Base-by-base conservation (phyloP, 257 asterid genomes). In the Solanum habrochaites region DNA sequence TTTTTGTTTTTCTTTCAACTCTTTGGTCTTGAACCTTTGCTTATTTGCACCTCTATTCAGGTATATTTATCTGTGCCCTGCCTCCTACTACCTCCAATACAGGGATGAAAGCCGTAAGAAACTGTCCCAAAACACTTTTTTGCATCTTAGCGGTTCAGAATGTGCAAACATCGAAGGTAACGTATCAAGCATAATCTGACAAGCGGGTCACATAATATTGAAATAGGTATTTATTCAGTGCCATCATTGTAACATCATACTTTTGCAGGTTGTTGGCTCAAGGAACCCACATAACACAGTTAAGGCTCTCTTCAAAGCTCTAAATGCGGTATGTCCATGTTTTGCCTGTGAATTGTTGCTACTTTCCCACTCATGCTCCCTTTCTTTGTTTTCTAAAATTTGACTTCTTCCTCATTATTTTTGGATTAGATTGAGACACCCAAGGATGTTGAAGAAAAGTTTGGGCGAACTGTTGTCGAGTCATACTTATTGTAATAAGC, bases 41-140 rank as follows among this genome's bases (percentile, higher is more conserved):
- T 69, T 86, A 70, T 86, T 85, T 86, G 39, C 74, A 5, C 85
- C 88, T 69, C 42, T 86, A 85, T 23, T 86, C 86, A 96, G 99
- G 93, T 96, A 82, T 95, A 94, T n/a, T n/a, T n/a, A n/a, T 93
- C 98, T 94, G 86, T 95, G 99, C 98, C 99, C 99, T 85, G 99
- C 98, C 98, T 86, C 70, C 94, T 75, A 94, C 98, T 45, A n/a
- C n/a, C n/a, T n/a, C n/a, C 92, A 83, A 82, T n/a, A 90, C 98
- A 14, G 99, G 99, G 90, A 93, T 95, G 95, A 95, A 94, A 91
- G 98, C 98, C 60, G 98, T 98, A 90, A 93, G 90, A 92, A 92
- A 95, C 98, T 20, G 98, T 91, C 64, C 94, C n/a, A n/a, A 95
- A 89, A 87, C 93, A 77, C 91, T 97, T 86, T 97, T 86, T 95